A percentile compares a stretch with the other conserved stretches of the same genome.
These are phyloP conservation scores for Pseudogymnoascus sp. DNA, from an alignment of 2,329 filamentous ascomycete genomes.

Conservation along the genomic window DNA sequence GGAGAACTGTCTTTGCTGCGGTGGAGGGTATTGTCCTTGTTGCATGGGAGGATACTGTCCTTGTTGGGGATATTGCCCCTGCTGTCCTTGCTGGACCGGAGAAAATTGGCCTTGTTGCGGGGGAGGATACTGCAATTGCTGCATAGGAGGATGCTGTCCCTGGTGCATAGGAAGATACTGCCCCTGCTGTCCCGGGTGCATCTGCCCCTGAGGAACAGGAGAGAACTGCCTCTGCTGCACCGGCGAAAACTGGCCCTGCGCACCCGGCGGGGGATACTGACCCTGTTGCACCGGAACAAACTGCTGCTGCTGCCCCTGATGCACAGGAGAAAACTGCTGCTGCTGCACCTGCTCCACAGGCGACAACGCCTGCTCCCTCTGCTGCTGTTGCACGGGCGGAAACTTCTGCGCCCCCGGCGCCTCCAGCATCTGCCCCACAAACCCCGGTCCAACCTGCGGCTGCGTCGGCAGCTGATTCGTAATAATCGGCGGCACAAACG, in stretches of 20 bases:
- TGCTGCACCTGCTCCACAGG: neutral
- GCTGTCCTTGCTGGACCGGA: neutral
- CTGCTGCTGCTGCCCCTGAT: neutral
- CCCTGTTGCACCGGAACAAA: neutral
- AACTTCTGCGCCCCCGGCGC: neutral
- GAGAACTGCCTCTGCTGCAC: neutral
- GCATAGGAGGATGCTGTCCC: neutral
- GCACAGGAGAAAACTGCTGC: neutral
- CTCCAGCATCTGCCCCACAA: neutral
- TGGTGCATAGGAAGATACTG: neutral
- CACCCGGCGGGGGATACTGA: neutral
- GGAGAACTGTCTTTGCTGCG: neutral
- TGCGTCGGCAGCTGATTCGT: neutral
- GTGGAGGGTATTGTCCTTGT: neutral
- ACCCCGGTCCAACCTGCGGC: neutral
- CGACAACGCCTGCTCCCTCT: neutral
- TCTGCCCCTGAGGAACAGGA: neutral
- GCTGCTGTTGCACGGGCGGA: neutral
- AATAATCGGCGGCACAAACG: neutral
- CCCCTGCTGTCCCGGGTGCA: neutral
- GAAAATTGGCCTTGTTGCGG: neutral
- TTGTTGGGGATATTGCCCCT: neutral
- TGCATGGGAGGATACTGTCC: neutral
- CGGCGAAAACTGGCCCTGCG: neutral
- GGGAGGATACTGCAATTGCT: neutral